Evolutionary conservation across 768 basidiomycete species (phyloP).

Genomic region (Tylopilus sp.): DNA sequence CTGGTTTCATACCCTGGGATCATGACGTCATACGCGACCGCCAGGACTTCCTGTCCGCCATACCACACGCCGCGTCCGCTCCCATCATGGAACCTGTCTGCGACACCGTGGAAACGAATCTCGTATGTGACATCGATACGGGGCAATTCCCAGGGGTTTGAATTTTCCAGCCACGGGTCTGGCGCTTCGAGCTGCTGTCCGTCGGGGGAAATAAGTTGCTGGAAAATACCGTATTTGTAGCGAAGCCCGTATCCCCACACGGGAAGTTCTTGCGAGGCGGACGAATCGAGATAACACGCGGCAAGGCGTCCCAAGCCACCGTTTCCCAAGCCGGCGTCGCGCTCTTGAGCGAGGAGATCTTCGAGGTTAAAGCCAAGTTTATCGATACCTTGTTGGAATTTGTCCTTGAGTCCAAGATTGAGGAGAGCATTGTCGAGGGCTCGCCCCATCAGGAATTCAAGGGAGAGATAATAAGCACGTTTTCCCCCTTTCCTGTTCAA

Average conservation of each 20-base stretch:
- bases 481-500: conserved; percentile 83
- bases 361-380: conserved; percentile 89
- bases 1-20: conserved; percentile 79
- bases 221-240: conserved; percentile 96
- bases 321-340: conserved; percentile 93
- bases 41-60: conserved; percentile 92
- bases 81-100: conserved; percentile 63
- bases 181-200: conserved; percentile 87
- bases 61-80: conserved; percentile 67
- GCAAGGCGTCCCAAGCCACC: conserved; percentile 95
- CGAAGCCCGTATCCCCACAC: conserved; percentile 94
- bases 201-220: conserved; percentile 81
- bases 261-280: conserved; percentile 85
- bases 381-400: conserved; percentile 63
- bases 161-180: conserved; percentile 87
- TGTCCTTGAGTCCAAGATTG: conserved; percentile 80
- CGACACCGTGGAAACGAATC: conserved; percentile 84
- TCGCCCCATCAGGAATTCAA: conserved; percentile 89
- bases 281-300: conserved; percentile 96
- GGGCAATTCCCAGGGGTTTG: conserved; percentile 87
- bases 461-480: conserved; percentile 91
- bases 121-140: conserved; percentile 83
- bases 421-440: conserved; percentile 80
- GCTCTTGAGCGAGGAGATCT: conserved; percentile 82
- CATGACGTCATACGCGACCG: conserved; percentile 92